phyloP scores from a whole-genome alignment of 192 early-diverging fungal species.

The Funneliformis mosseae region DNA sequence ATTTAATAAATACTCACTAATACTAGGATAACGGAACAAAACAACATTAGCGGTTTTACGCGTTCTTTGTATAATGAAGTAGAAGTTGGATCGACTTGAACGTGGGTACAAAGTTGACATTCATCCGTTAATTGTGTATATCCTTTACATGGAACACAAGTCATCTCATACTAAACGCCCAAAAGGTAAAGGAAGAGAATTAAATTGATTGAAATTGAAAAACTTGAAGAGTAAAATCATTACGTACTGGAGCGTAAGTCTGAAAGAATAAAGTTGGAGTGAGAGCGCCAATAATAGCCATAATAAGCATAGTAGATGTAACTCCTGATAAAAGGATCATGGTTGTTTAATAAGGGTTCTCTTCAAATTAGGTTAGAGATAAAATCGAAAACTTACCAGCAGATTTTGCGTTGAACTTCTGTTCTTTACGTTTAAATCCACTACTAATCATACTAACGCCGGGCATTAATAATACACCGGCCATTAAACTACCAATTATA shows the following conservation, averaged over 20 bases:
- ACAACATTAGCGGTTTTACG: slow-evolving; percentile 83
- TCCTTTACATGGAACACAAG: background rate
- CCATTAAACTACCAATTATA: slow-evolving; percentile 89
- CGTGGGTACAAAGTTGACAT: slow-evolving; percentile 68
- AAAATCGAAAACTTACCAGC: slow-evolving; percentile 60
- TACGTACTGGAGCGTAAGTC: slow-evolving; percentile 75
- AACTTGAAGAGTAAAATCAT: background rate
- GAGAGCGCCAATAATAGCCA: slow-evolving; percentile 90
- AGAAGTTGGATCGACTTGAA: slow-evolving; percentile 62
- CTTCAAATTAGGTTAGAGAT: background rate
- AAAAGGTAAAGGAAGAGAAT: background rate
- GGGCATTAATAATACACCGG: slow-evolving; percentile 88
- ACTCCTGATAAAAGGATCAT: slow-evolving; percentile 56
- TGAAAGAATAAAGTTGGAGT: slow-evolving; percentile 95
- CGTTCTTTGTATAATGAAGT: slow-evolving; percentile 80
- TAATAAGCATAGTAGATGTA: slow-evolving; percentile 93
- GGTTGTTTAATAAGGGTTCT: background rate
- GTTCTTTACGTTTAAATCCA: slow-evolving; percentile 88
- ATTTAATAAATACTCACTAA: slow-evolving; percentile 44
- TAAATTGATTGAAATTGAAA: no score
- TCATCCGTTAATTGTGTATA: background rate
- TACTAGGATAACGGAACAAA: slow-evolving; percentile 78
- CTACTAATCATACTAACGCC: slow-evolving; percentile 94
- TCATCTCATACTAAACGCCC: slow-evolving; percentile 1
- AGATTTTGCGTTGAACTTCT: slow-evolving; percentile 91